A percentile compares a stretch with the other conserved stretches of the same genome.
Conservation (phyloP, 805 yeast genomes). For the Komagataella ulmi region DNA sequence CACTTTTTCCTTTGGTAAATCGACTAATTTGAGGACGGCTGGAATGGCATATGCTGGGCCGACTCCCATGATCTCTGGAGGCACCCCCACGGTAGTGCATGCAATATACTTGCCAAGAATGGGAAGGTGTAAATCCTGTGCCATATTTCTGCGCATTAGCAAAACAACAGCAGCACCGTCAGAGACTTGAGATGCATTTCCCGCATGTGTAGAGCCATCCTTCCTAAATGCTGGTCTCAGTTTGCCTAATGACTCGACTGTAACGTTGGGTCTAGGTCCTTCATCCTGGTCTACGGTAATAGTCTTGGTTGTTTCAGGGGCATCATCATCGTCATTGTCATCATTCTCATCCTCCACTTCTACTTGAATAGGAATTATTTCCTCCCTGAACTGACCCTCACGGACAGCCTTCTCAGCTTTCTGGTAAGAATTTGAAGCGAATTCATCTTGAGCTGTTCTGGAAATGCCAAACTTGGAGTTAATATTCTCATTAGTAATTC, state of each 20-base stretch:
- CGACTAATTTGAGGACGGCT: constrained; percentile 37
- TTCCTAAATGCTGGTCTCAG: constrained; percentile 78
- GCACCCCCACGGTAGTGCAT: constrained; percentile 79
- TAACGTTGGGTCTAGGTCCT: constrained; percentile 83
- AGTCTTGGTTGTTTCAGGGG: constrained; percentile 10
- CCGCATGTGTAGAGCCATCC: constrained; percentile 86
- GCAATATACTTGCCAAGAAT: constrained; percentile 72
- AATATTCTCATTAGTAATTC: constrained; percentile 87
- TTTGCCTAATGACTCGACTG: constrained; percentile 60
- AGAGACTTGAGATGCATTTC: constrained; percentile 90
- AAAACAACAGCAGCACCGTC: constrained; percentile 93
- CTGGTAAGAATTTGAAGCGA: constrained; percentile 76
- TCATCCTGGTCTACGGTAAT: constrained; percentile 57
- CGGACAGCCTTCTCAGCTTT: constrained; percentile 72
- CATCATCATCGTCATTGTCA: constrained; percentile 44
- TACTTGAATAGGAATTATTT: constrained; percentile 71
- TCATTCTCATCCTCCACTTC: constrained; percentile 38
- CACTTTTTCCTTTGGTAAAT: constrained; percentile 51
- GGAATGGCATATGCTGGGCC: constrained; percentile 98
- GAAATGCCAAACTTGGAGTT: constrained; percentile 51
- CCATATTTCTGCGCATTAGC: constrained; percentile 75
- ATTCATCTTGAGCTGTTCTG: constrained; percentile 70
- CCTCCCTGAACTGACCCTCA: constrained; percentile 70
- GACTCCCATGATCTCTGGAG: constrained; percentile 92
- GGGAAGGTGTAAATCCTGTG: constrained; percentile 58